These are phyloP conservation scores for Theileria annulata DNA, from an alignment of 169 alveolate species.

Conservation along the genomic window DNA sequence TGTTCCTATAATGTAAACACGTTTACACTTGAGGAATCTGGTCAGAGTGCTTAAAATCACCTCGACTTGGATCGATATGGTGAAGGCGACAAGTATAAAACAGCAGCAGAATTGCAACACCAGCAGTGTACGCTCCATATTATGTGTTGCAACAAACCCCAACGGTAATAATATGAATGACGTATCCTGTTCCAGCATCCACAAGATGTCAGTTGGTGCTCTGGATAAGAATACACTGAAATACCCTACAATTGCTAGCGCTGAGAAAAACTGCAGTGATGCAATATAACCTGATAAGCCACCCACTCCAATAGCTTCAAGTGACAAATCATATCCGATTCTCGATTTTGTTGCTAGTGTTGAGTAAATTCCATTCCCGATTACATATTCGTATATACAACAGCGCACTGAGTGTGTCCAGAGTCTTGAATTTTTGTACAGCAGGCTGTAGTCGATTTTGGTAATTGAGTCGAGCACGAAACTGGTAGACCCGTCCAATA, in stretches of 20 bases:
- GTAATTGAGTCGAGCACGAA: constrained; percentile 38
- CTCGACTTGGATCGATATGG: constrained; percentile 75
- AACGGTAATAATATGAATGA: constrained; percentile 51
- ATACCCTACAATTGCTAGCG: constrained; percentile 54
- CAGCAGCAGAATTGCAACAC: constrained; percentile 74
- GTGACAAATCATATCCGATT: constrained; percentile 60
- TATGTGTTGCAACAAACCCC: constrained; percentile 50
- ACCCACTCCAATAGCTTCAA: constrained; percentile 64
- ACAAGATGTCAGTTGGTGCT: constrained; percentile 33
- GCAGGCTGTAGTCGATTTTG: constrained; percentile 48
- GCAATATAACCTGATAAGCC: constrained; percentile 49
- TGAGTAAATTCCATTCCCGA: constrained; percentile 77
- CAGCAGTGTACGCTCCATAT: constrained; percentile 70
- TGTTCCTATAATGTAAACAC: constrained; percentile 32
- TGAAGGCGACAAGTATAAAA: constrained; percentile 63
- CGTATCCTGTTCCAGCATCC: constrained; percentile 68
- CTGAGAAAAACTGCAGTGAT: constrained; percentile 38
- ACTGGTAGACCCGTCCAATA: constrained; percentile 50
- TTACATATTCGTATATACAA: constrained; percentile 70
- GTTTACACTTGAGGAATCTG: constrained; percentile 32
- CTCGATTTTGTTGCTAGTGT: constrained; percentile 71
- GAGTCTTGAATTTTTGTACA: constrained; percentile 64
- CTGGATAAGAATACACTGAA: constrained; percentile 19
- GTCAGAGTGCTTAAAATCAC: constrained; percentile 64
- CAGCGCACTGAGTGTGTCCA: constrained; percentile 76